Base-by-base conservation (phyloP, 352 stramenopile species). In the Phytophthora europaea region DNA sequence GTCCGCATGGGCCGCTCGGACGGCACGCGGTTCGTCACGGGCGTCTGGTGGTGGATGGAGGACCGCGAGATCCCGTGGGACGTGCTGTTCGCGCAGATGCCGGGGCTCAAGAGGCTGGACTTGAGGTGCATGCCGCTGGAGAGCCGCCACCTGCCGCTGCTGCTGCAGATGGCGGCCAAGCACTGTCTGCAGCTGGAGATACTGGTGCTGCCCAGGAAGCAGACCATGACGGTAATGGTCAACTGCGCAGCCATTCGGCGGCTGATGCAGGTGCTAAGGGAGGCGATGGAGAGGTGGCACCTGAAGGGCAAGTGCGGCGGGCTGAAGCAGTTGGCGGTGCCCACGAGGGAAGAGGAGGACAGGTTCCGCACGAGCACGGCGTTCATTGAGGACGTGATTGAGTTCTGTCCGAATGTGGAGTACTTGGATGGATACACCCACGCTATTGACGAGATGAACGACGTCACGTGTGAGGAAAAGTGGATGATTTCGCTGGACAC, bases 321-420 rank as follows among this genome's bases (percentile, higher is more conserved):
- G 0, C 62, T 87, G 2, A 81, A 82, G 9, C 72, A 87, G 47
- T 28, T 87, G 16, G 70, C 73, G 20, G 55, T 83, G 26, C 60
- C 80, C 2, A 81, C 72, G 4, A 61, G 75, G 13, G 54, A 70
- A 28, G 73, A 78, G 12, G 48, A 70, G 9, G 58, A 82, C 18
- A 56, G 51, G 2, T 22, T 73, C 43, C 63, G 12, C 12, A 74
- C 56, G 4, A 81, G 72, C 18, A 77, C 62, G 7, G 64, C 18
- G 31, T 83, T 81, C 65, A 70, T 85, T 40, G 65, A 83, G 7
- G 56, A 76, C 18, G 70, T 85, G 51, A 70, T 83, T 22, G 15
- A 70, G 22, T 81, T 72, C 23, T 83, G 76, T 60, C 76, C 79
- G 0, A 72, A 80, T 18, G 47, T 82, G 3, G 64, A 82, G 64